Evolutionary conservation across 495 filamentous ascomycete genomes (phyloP).

Genomic region (Talaromyces wortmannii): DNA sequence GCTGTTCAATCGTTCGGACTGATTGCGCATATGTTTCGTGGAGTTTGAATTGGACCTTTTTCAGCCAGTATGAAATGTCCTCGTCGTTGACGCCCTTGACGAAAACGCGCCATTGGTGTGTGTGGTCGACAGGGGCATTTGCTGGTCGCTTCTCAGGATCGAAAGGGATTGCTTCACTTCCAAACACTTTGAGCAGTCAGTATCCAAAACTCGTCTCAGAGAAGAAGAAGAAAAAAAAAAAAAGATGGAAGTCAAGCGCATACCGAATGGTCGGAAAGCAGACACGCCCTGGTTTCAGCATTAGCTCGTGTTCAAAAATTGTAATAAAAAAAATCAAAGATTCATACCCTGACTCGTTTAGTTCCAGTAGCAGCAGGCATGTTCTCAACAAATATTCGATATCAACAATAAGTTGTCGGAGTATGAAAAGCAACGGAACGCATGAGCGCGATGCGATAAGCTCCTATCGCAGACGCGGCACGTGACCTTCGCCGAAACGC

Average conservation of each 20-base stretch:
- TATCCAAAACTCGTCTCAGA: not conserved
- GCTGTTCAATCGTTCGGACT: slow-evolving; percentile 67
- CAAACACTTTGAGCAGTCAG: slow-evolving; percentile 49
- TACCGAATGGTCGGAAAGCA: slow-evolving; percentile 67
- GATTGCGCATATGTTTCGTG: slow-evolving; percentile 91
- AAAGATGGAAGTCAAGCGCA: not conserved
- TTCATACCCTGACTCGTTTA: slow-evolving; percentile 51
- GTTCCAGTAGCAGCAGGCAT: slow-evolving; percentile 52
- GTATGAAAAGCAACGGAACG: not conserved
- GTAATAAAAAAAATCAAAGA: not conserved
- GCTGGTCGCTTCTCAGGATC: slow-evolving; percentile 62
- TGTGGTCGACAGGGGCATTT: slow-evolving; percentile 65
- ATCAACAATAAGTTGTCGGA: not conserved
- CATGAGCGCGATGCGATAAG: not conserved
- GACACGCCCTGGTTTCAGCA: slow-evolving; percentile 51
- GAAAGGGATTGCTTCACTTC: slow-evolving; percentile 70
- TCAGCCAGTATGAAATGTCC: slow-evolving; percentile 91
- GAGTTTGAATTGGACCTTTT: slow-evolving; percentile 95
- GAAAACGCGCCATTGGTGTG: slow-evolving; percentile 91
- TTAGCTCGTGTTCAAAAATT: not conserved
- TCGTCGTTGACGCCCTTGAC: slow-evolving; percentile 78
- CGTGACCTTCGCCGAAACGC: not conserved
- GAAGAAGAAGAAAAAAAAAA: no score
- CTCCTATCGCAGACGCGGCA: not conserved
- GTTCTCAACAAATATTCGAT: not conserved